A percentile compares a stretch with the other conserved stretches of the same genome.
These are phyloP conservation scores for Salix purpurea DNA, from an alignment of 345 rosid genomes.

Conservation along the genomic window DNA sequence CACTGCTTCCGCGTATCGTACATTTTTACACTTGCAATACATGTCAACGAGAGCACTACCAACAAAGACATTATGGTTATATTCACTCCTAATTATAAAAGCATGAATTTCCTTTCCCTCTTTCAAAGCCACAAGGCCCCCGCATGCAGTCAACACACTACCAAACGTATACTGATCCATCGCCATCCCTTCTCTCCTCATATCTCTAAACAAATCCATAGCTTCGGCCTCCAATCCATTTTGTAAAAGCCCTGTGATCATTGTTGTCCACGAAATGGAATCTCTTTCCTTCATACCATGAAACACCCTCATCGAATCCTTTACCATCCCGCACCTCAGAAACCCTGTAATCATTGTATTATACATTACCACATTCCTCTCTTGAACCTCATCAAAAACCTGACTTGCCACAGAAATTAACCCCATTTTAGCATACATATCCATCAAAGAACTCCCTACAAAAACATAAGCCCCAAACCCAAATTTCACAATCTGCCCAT, in stretches of 20 bases:
- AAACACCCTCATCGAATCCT: conserved; percentile 54
- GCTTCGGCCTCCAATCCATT: conserved; percentile 68
- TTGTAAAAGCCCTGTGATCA: conserved; percentile 71
- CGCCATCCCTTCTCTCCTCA: conserved; percentile 52
- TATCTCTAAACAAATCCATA: conserved; percentile 52
- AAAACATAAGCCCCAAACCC: conserved; percentile 58
- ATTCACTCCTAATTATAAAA: conserved; percentile 47
- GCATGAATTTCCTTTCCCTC: conserved; percentile 78
- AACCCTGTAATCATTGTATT: conserved; percentile 73
- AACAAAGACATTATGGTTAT: conserved; percentile 59
- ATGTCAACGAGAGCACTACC: conserved; percentile 93
- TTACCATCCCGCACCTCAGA: conserved; percentile 59
- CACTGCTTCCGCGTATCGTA: conserved; percentile 59
- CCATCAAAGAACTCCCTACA: conserved; percentile 71
- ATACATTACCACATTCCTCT: conserved; percentile 59
- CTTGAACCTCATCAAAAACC: conserved; percentile 46
- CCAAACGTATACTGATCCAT: conserved; percentile 90
- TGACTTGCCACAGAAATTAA: conserved; percentile 51
- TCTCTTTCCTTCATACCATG: conserved; percentile 61
- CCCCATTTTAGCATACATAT: conserved; percentile 78
- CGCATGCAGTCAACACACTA: conserved; percentile 79
- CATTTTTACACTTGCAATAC: conserved; percentile 75
- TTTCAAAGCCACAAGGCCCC: conserved; percentile 45
- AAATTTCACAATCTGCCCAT: conserved; percentile 62
- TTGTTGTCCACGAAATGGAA: conserved; percentile 77